Evolutionary conservation across 257 asterid genomes (phyloP), one percentile per base, ranked within the genome.

Genomic region (Solanum tarapatanum): DNA sequence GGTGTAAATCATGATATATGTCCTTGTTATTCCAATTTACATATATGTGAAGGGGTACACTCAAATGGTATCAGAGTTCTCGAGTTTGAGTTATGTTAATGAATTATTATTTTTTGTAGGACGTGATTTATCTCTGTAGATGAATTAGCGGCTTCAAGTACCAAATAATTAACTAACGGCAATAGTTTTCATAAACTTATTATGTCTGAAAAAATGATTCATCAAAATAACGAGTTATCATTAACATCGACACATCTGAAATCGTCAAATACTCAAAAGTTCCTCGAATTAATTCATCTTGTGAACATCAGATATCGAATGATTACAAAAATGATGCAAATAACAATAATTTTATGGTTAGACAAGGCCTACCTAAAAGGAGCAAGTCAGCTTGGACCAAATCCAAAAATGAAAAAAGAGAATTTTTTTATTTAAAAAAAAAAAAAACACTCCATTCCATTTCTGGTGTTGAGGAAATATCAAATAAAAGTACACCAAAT

Each of bases 401-500:
- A 80, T 45, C 16, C 37, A 80, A 58, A 80, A 9, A 51, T 80
- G 41, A 8, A 80, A 28, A 14, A 26, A 23, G 11, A 0, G 12
- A 48, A 1, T 21, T 23, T 60, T 60, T 23, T 23, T 5, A 45
- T 37, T 28, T 28, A 30, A 30, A 30, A 30, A 7, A 6, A 37
- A 37, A 37, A 2, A 2, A 16, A 43, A 16, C 85, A 80, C 68
- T 80, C 69, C 0, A 48, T 82, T 82, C 69, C 70, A 82, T 43
- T 82, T 82, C 43, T 48, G 85, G 30, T 82, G 85, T 82, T 17
- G 3, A 28, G 9, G 39, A 48, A 82, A 2, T 1, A 82, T 82
- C 85, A 82, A 36, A 74, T 74, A 10, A 74, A 48, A 82, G 85
- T 48, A 48, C 85, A 82, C 69, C 85, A 82, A 48, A 82, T 21